These are phyloP conservation scores for Hypericum perforatum DNA, from an alignment of 345 rosid genomes.

Conservation along the genomic window DNA sequence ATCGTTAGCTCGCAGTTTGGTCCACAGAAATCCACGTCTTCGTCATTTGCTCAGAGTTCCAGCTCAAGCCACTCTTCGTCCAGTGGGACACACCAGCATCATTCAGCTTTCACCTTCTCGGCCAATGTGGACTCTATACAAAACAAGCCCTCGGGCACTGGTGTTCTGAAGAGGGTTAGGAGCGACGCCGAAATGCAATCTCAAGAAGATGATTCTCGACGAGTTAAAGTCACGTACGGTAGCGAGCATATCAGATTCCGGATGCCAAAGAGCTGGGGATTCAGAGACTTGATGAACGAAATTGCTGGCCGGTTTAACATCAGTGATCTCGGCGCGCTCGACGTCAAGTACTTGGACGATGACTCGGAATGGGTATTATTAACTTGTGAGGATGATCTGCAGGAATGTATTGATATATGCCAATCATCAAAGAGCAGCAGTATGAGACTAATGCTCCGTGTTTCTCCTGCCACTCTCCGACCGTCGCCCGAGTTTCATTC, in stretches of 20 bases:
- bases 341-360: conserved; percentile 86
- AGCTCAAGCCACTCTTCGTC: conserved; percentile 66
- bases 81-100: conserved; percentile 41
- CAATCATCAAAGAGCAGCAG: conserved; percentile 40
- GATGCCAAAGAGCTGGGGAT: conserved; percentile 38
- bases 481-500: conserved; percentile 25
- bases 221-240: conserved; percentile 56
- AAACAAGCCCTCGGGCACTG: conserved; percentile 23
- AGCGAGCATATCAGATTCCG: conserved; percentile 63
- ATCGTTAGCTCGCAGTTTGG: conserved; percentile 15
- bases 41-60: conserved; percentile 63
- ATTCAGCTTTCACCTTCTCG: conserved; percentile 17
- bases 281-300: conserved; percentile 48
- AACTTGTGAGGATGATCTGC: conserved; percentile 82
- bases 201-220: conserved; percentile 37
- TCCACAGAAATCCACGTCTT: conserved; percentile 48
- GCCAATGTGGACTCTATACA: conserved; percentile 18
- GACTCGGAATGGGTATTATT: conserved; percentile 87
- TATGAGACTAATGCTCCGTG: conserved; percentile 55
- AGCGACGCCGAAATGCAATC: conserved; percentile 40
- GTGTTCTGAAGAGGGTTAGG: conserved; percentile 28
- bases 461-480: conserved; percentile 33
- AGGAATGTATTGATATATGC: conserved; percentile 66
- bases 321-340: conserved; percentile 43
- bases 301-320: conserved; percentile 55